Base-by-base conservation (phyloP, 805 yeast genomes). In the Myxozyma kluyveri region DNA sequence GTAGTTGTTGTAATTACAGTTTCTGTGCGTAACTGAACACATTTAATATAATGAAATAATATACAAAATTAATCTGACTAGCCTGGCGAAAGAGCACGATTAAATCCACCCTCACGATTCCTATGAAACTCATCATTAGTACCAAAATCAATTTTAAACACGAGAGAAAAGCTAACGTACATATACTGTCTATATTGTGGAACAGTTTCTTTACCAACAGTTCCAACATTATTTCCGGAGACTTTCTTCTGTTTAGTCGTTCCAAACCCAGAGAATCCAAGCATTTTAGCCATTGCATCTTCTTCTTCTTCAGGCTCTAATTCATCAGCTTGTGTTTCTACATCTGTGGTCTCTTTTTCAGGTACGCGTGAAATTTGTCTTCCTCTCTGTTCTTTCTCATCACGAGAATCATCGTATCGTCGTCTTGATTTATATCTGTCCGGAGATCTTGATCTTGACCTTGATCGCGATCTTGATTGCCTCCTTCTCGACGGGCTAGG, bases 251-350 rank as follows among this genome's bases (percentile, higher is more conserved):
- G 72, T 57, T 73, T 73, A 23, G 76, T 71, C 14, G 69, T 61
- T 2, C 65, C 66, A 56, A 73, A 72, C 5, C 72, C 73, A 5
- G 67, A 57, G 45, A 73, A 73, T 7, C 78, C 78, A 76, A 74
- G 72, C 26, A 73, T 54, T 46, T 69, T 65, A 24, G 71, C 65
- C 65, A 69, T 63, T 22, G 56, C 62, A 5, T 63, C 65, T 2
- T 48, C 60, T 17, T 56, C 61, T 14, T 32, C 49, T 24, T 47
- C 62, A 26, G 46, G 59, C 35, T 23, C 54, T 12, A 48, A 57
- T 47, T 32, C 53, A 45, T 45, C 54, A 17, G 42, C 47, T 23
- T 42, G 44, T 7, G 32, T 54, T 33, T 24, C 45, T 31, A 35
- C 14, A 31, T 27, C 49, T 19, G 12, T 54, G 44, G 21, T 27